These are phyloP conservation scores for Vaccinium macrocarpon DNA, from an alignment of 148 eudicot species.

Conservation along the genomic window DNA sequence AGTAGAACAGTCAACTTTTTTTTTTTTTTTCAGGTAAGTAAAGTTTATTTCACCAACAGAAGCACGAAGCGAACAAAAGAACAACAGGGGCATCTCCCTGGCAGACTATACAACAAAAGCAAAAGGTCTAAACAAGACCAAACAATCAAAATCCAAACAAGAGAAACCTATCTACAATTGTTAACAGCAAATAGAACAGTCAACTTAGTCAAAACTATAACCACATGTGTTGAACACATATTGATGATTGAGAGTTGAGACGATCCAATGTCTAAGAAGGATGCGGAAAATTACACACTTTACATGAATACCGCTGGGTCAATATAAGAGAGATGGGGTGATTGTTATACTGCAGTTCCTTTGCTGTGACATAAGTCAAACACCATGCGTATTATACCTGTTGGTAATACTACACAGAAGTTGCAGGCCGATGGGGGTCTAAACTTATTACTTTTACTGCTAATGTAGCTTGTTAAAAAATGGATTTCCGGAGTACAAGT, in stretches of 20 bases:
- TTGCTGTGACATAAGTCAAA: background rate
- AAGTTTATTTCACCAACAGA: too few relatives aligned
- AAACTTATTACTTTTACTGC: background rate
- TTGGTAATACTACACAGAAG: background rate
- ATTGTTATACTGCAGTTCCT: conserved; percentile 4
- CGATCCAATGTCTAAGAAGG: background rate
- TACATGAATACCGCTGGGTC: background rate
- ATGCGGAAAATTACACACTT: background rate
- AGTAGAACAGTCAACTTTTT: background rate
- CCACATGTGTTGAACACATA: background rate
- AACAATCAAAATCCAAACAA: too few relatives aligned
- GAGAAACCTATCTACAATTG: too few relatives aligned
- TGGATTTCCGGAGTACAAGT: background rate
- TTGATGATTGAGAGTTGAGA: background rate
- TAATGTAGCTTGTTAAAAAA: background rate
- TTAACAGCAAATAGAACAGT: too few relatives aligned
- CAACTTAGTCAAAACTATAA: background rate
- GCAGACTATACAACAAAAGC: too few relatives aligned
- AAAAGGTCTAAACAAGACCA: too few relatives aligned
- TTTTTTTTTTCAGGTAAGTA: too few relatives aligned
- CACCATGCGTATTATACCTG: background rate
- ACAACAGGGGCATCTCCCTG: too few relatives aligned
- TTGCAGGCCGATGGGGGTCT: background rate
- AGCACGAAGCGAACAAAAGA: too few relatives aligned
- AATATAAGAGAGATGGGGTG: background rate